Percentiles rank a stretch among this genome's conserved stretches.
phyloP scores from a whole-genome alignment of 1,284 basidiomycete genomes.

The Puccinia polysora region DNA sequence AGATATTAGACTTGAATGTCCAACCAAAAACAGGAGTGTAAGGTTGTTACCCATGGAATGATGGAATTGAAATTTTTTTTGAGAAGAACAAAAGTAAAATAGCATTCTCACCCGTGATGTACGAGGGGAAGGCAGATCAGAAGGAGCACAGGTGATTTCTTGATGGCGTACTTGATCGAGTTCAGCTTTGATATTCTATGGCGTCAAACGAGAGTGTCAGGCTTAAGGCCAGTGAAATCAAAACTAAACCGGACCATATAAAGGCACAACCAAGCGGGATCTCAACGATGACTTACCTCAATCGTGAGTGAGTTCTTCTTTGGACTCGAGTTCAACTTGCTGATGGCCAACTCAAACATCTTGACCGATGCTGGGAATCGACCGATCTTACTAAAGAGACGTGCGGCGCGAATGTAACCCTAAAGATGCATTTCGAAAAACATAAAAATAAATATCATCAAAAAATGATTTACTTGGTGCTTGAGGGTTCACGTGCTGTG shows the following conservation, averaged over 20 bases:
- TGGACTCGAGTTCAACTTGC: background rate
- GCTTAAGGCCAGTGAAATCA: background rate
- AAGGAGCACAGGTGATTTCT: background rate
- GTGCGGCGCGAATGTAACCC: conserved; percentile 35
- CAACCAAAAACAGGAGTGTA: no score
- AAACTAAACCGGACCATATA: no score
- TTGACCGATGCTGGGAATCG: conserved; percentile 24
- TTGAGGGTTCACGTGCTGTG: no score
- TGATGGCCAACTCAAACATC: conserved; percentile 29
- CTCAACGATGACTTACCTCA: conserved; percentile 24
- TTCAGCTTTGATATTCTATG: conserved; percentile 17
- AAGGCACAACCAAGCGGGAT: no score
- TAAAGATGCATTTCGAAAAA: background rate
- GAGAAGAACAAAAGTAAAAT: background rate
- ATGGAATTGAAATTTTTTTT: no score
- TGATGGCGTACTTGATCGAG: conserved; percentile 15
- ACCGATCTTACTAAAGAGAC: conserved; percentile 24
- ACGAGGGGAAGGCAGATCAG: background rate
- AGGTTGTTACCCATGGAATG: background rate
- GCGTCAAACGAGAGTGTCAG: background rate
- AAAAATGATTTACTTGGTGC: no score
- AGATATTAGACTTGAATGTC: background rate
- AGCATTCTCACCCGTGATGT: background rate
- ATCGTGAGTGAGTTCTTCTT: background rate
- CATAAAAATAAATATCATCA: no score